Evolutionary conservation across 1,284 basidiomycete species (phyloP).

Genomic region (Heliocybe sulcata): DNA sequence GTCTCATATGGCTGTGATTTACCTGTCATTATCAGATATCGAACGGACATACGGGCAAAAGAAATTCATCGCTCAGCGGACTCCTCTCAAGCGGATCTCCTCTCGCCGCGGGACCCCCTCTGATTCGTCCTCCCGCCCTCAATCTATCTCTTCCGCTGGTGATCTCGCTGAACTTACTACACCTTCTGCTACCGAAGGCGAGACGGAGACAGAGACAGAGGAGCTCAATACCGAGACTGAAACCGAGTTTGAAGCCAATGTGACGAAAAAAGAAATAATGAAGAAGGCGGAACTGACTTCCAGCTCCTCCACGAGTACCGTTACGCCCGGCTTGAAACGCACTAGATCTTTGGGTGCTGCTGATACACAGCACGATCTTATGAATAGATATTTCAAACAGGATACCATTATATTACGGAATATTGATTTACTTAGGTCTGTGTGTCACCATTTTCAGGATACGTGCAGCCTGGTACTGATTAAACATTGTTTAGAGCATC

Average conservation of each 20-base stretch:
- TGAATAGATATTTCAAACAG: slow-evolving; percentile 87
- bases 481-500: slow-evolving; percentile 32
- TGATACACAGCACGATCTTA: slow-evolving; percentile 85
- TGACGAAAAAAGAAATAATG: slow-evolving; percentile 8
- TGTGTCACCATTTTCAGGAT: slow-evolving; percentile 10
- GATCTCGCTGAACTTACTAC: slow-evolving; percentile 31
- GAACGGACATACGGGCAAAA: slow-evolving; percentile 86
- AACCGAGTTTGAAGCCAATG: slow-evolving; percentile 20
- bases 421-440: slow-evolving; percentile 79
- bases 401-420: slow-evolving; percentile 82
- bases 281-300: slow-evolving; percentile 8
- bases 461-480: slow-evolving; percentile 2
- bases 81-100: slow-evolving; percentile 36
- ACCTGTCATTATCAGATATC: slow-evolving; percentile 56
- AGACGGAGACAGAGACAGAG: slow-evolving; percentile 56
- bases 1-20: neutral
- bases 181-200: slow-evolving; percentile 66
- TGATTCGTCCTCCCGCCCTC: neutral
- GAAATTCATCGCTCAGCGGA: slow-evolving; percentile 80
- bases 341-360: slow-evolving; percentile 12
- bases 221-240: slow-evolving; percentile 63
- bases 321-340: slow-evolving; percentile 5
- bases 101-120: neutral
- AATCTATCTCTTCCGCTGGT: neutral
- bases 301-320: slow-evolving; percentile 7